Base-by-base conservation (phyloP, 2,329 filamentous ascomycete species). In the Penicillium psychrosexuale region DNA sequence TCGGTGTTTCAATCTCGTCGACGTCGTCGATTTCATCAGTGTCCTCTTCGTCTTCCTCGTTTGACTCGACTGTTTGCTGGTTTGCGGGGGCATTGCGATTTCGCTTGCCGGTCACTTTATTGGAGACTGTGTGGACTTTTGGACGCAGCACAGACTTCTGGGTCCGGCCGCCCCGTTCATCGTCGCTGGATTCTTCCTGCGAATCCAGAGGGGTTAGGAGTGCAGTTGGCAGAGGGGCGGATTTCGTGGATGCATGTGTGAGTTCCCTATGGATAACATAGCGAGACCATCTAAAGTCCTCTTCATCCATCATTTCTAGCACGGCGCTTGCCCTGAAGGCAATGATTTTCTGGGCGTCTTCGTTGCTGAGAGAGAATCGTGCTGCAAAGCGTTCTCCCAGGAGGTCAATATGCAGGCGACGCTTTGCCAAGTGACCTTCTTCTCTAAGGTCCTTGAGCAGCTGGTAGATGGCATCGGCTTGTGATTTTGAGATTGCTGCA, bases 61-160 rank as follows among this genome's bases (percentile, higher is more conserved):
- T 68, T 57, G 56, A 69, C 51, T 66, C 63, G 33, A 55, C 19
- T 12, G 36, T 42, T 40, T 65, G 55, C 24, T 65, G 64, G 33
- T 65, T 57, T 28, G 58, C 55, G 15, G 58, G 62, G 38, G 62
- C 56, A 44, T 69, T 71, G 49, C 73, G 66, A 22, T 73, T 73
- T 37, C 75, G 71, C 59, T 77, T 77, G 37, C 75, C 74, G 22
- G 70, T 72, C 40, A 71, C 65, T 55, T 75, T 76, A 2, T 68
- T 67, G 11, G 76, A 76, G 17, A 72, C 61, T 4, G 70, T 66
- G 49, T 65, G 69, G n/a, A 66, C 52, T 49, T 75, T 77, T 1
- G 76, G 76, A 7, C 76, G 74, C 12, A 78, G 67, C 3, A 78
- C 72, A 2, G 76, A 78, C 61, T 77, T 78, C 51, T 70, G 70